phyloP scores from a whole-genome alignment of 352 stramenopile genomes.

The Phytophthora crassamura region DNA sequence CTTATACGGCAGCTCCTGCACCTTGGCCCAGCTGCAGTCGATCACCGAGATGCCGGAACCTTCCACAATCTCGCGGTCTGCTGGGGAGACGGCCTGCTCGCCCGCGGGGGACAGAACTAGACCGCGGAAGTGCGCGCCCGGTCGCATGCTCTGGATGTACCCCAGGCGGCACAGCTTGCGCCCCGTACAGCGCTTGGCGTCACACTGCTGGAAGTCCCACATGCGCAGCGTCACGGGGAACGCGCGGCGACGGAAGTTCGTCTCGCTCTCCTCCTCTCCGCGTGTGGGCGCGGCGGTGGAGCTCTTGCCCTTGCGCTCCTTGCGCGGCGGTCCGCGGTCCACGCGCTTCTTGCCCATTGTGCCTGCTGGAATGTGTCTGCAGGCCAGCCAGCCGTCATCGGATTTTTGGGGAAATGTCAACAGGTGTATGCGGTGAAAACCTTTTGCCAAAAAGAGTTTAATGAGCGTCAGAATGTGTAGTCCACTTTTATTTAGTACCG shows the following conservation, averaged over 20 bases:
- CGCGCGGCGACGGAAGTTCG: constrained; percentile 67
- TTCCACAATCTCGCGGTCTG: constrained; percentile 83
- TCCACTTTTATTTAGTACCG: too few relatives aligned
- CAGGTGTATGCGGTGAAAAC: too few relatives aligned
- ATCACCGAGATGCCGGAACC: constrained; percentile 94
- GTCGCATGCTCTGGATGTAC: constrained; percentile 93
- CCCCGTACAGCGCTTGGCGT: constrained; percentile 95
- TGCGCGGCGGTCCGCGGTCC: constrained; percentile 28
- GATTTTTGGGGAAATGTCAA: too few relatives aligned
- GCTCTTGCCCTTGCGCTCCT: constrained; percentile 16
- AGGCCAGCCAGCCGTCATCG: too few relatives aligned
- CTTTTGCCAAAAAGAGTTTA: too few relatives aligned
- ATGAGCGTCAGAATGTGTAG: too few relatives aligned
- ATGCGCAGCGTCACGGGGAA: constrained; percentile 91
- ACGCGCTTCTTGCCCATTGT: constrained; percentile 42
- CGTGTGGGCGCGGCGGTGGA: constrained; percentile 13
- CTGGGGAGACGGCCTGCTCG: constrained; percentile 90
- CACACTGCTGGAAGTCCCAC: constrained; percentile 97
- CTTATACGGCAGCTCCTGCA: constrained; percentile 96
- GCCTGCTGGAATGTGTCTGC: too few relatives aligned
- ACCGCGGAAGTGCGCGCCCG: constrained; percentile 93
- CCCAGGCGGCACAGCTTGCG: constrained; percentile 93
- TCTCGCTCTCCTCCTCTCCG: constrained; percentile 71
- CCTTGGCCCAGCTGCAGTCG: constrained; percentile 97
- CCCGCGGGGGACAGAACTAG: constrained; percentile 95